Evolutionary conservation across 2,329 filamentous ascomycete genomes (phyloP), one percentile per base, ranked within the genome.

Genomic region (Hypocreales sp.): DNA sequence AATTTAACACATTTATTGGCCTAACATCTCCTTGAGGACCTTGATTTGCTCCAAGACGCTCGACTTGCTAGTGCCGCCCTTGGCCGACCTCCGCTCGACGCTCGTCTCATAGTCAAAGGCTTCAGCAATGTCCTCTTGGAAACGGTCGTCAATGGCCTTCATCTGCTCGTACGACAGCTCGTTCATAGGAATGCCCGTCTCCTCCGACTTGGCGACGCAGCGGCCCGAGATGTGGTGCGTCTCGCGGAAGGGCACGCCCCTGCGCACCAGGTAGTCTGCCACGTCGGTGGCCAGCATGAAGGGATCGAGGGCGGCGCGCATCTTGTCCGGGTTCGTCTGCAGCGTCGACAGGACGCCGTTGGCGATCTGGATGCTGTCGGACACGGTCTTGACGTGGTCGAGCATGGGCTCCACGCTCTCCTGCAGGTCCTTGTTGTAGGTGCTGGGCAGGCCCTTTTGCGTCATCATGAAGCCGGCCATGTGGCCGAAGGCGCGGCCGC

Each of bases 341-440:
- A 92, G 59, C 0, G 81, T 92, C 1, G 72, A 70, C 4, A 92
- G 61, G 5, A 92, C 77, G 29, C 84, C 79, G 15, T 79, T 79
- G 16, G 80, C 79, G 40, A 92, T 92, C 50, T 78, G 72, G 29
- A 92, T 66, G 45, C 78, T 83, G 59, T 92, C 79, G 31, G 66
- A 67, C 35, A 90, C 65, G 5, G 81, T 87, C 64, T 84, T 80
- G 52, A 86, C 69, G 48, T 76, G 71, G 51, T 92, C 81, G 26
- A 92, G 68, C 56, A 92, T 72, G n/a, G 79, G 77, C 61, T 92
- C 79, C 35, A 81, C 75, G 32, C 72, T 77, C 56, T 92, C 83
- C 54, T 93, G 82, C n/a, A 92, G 55, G 50, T 92, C 82, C 56
- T 92, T 92, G 61, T 92, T 87, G 61, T 92, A 92, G 4, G 79